Conservation (phyloP, 2,329 filamentous ascomycete genomes). For the Colletotrichum neosansevieriae region DNA sequence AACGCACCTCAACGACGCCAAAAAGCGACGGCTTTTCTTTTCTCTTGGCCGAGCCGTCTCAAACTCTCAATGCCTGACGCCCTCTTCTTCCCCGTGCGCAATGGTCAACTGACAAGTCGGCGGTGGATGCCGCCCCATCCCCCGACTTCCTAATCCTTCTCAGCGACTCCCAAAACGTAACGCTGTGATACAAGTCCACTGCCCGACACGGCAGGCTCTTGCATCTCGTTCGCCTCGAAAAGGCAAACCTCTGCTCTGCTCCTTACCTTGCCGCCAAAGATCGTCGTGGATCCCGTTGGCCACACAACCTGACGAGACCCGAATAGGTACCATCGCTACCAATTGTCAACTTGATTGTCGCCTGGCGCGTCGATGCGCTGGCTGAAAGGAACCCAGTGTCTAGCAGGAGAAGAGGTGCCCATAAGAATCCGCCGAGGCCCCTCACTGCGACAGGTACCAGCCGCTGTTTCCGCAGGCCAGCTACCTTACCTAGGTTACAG, state of each 20-base stretch:
- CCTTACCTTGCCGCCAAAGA: constrained; percentile 11
- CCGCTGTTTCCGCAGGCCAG: constrained; percentile 33
- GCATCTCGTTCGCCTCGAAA: constrained; percentile 22
- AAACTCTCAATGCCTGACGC: constrained; percentile 18
- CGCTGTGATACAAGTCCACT: constrained; percentile 23
- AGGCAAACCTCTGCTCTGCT: neutral
- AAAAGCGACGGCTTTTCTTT: constrained; percentile 15
- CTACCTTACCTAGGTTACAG: neutral
- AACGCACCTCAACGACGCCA: constrained; percentile 36
- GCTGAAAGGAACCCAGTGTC: constrained; percentile 4
- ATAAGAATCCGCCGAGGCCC: neutral
- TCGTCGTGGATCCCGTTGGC: constrained; percentile 4
- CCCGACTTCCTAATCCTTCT: constrained; percentile 25
- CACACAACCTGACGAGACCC: neutral
- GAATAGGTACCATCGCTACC: constrained; percentile 26
- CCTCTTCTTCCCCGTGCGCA: neutral
- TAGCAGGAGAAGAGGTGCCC: neutral
- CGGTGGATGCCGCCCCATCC: constrained; percentile 22
- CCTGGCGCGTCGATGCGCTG: constrained; percentile 4
- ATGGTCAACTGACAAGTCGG: constrained; percentile 30
- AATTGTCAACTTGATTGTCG: neutral
- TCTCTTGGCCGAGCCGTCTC: neutral
- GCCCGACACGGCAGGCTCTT: constrained; percentile 18
- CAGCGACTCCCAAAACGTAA: constrained; percentile 32
- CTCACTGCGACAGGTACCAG: constrained; percentile 22